A percentile compares a stretch with the other conserved stretches of the same genome.
Conservation (phyloP, 2,329 filamentous ascomycete species). For the Elsinoe ampelina region DNA sequence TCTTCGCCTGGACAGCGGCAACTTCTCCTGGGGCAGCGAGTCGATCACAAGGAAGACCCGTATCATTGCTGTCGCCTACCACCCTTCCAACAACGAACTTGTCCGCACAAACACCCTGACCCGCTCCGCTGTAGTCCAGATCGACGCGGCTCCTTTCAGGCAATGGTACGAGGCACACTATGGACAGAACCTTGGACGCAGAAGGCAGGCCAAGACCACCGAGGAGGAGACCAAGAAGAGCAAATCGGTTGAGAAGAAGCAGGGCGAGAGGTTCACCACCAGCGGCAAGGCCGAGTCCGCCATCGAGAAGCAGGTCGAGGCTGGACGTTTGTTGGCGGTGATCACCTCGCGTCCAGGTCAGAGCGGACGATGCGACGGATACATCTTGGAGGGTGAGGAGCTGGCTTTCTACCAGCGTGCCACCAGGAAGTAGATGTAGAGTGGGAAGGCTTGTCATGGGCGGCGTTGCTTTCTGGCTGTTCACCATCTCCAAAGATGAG, state of each 20-base stretch:
- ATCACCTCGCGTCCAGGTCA: conserved; percentile 89
- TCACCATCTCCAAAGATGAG: not conserved
- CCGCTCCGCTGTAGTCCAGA: conserved; percentile 95
- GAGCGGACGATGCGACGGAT: conserved; percentile 92
- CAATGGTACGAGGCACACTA: conserved; percentile 99
- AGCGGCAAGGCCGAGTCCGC: conserved; percentile 85
- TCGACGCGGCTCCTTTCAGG: conserved; percentile 97
- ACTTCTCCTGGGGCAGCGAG: conserved; percentile 99
- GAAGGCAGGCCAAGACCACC: conserved; percentile 70
- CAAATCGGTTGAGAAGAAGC: conserved; percentile 94
- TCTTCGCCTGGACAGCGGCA: conserved; percentile 95
- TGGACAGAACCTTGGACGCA: conserved; percentile 78
- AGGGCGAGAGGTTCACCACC: conserved; percentile 72
- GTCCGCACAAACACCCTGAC: conserved; percentile 99
- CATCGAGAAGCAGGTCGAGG: conserved; percentile 98
- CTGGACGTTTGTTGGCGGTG: conserved; percentile 91
- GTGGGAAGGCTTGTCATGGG: not conserved
- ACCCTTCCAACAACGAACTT: conserved; percentile 99
- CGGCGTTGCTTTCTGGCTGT: conserved; percentile 8
- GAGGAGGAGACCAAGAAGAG: conserved; percentile 74
- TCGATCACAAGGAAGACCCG: conserved; percentile 97
- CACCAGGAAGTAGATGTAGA: conserved; percentile 79
- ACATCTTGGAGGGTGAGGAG: conserved; percentile 98
- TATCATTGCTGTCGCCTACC: conserved; percentile 96
- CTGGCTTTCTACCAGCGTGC: conserved; percentile 99